Evolutionary conservation across 176 grass and related monocot genomes (phyloP), one percentile per base, ranked within the genome.

Genomic region (Avena insularis): DNA sequence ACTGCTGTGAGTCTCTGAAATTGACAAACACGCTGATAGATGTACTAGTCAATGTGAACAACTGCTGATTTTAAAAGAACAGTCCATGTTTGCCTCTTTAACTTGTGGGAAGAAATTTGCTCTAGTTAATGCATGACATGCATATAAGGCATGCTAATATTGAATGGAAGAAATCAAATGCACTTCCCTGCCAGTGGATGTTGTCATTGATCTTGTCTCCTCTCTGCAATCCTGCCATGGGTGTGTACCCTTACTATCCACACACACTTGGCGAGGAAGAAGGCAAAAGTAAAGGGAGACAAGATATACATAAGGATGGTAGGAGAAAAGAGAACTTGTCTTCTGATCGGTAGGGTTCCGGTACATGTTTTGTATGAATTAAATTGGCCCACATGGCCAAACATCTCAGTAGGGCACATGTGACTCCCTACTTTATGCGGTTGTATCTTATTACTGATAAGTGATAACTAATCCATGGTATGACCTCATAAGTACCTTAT

Each of bases 201-300:
- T 69, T 77, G 80, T 57, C 62, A 77, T 77, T 25, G 54, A 53
- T 57, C 79, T 82, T 87, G 25, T 59, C 62, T 71, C 33, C 6
- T 31, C 35, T n/a, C 25, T 81, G n/a, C 81, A 85, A 85, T 8
- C 83, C 48, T 85, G 29, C 8, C 59, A 77, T 79, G 81, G 49
- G 12, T 16, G 20, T 76, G 29, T 51, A 64, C 31, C 36, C 31
- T 73, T 60, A 25, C 54, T 33, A 79, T 29, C 48, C 63, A 86
- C 55, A 36, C 84, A 71, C 49, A 65, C 79, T 79, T 79, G 43
- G 31, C 8, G 16, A 84, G 33, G 10, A 60, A 31, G 33, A 75
- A 65, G n/a, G 27, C 6, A 69, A 78, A 40, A 66, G n/a, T n/a
- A 40, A 86, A 29, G 43, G 55, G 10, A 48, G 3, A 53, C 45